A percentile compares a stretch with the other conserved stretches of the same genome.
These are phyloP conservation scores for Xylariomycetidae sp. DNA, from an alignment of 2,329 filamentous ascomycete genomes.

Conservation along the genomic window DNA sequence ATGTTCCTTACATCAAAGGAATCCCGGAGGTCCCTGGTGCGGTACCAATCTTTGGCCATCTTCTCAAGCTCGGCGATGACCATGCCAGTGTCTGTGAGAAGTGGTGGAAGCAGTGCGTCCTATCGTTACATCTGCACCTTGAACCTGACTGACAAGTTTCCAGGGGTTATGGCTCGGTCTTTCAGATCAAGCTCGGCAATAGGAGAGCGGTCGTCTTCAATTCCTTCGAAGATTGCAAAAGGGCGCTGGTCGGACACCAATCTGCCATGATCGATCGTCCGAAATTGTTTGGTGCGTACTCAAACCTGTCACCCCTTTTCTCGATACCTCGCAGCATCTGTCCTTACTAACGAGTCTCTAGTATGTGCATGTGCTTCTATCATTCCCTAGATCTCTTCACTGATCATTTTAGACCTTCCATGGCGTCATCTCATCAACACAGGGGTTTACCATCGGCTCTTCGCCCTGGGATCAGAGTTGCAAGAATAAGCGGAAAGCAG, in stretches of 20 bases:
- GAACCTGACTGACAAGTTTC: neutral
- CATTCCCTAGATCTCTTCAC: too few relatives aligned
- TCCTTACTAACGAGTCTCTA: too few relatives aligned
- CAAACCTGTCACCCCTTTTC: too few relatives aligned
- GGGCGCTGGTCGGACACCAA: slow-evolving; percentile 45
- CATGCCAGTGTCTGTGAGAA: slow-evolving; percentile 47
- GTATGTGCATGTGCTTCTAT: too few relatives aligned
- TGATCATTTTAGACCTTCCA: slow-evolving; percentile 54
- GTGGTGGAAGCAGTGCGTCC: slow-evolving; percentile 42
- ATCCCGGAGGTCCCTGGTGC: slow-evolving; percentile 40
- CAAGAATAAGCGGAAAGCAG: slow-evolving; percentile 48
- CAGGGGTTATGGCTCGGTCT: slow-evolving; percentile 35
- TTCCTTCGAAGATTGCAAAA: slow-evolving; percentile 47
- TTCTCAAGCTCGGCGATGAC: slow-evolving; percentile 46
- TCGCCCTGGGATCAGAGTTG: slow-evolving; percentile 50
- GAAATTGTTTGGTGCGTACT: too few relatives aligned
- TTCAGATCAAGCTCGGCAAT: slow-evolving; percentile 50
- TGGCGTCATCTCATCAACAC: slow-evolving; percentile 44
- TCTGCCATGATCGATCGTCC: slow-evolving; percentile 46
- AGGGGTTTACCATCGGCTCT: slow-evolving; percentile 52
- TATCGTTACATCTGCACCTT: too few relatives aligned
- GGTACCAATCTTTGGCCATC: slow-evolving; percentile 44
- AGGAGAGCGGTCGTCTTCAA: slow-evolving; percentile 48
- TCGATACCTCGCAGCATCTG: too few relatives aligned
- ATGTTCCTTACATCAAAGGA: neutral